Evolutionary conservation across 2,329 filamentous ascomycete genomes (phyloP).

Genomic region (Pyrenophora teres): DNA sequence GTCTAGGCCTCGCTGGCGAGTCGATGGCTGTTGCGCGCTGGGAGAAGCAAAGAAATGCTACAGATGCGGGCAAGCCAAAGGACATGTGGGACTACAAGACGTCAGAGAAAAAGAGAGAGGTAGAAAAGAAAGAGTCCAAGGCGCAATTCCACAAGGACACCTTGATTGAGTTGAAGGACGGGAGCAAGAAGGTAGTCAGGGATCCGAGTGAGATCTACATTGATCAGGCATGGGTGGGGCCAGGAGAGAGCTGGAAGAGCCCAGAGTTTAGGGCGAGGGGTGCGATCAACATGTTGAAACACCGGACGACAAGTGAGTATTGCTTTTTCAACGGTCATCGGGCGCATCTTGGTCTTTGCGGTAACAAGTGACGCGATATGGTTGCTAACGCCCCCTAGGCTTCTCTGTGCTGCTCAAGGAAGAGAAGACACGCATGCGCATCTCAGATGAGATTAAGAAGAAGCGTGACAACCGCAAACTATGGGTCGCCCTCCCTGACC

Average conservation of each 20-base stretch:
- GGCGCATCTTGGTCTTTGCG: too few species aligned
- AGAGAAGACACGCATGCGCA: slow-evolving; percentile 83
- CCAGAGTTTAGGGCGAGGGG: slow-evolving; percentile 79
- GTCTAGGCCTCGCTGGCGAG: slow-evolving; percentile 73
- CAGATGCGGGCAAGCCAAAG: slow-evolving; percentile 15
- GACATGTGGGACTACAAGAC: slow-evolving; percentile 19
- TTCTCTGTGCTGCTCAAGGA: slow-evolving; percentile 87
- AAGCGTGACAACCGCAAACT: slow-evolving; percentile 76
- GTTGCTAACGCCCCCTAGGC: slow-evolving; percentile 52
- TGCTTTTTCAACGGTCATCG: not conserved
- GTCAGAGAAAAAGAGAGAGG: slow-evolving; percentile 12
- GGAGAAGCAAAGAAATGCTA: slow-evolving; percentile 22
- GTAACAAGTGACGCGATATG: not conserved
- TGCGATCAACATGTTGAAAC: slow-evolving; percentile 67
- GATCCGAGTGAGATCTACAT: slow-evolving; percentile 87
- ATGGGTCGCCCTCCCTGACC: slow-evolving; percentile 87
- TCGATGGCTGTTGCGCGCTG: slow-evolving; percentile 26
- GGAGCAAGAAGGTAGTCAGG: slow-evolving; percentile 69
- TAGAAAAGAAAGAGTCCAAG: slow-evolving; percentile 9
- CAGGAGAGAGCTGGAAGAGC: slow-evolving; percentile 58
- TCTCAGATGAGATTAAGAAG: slow-evolving; percentile 75
- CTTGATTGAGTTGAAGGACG: slow-evolving; percentile 74
- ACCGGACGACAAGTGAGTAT: slow-evolving; percentile 73
- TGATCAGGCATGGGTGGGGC: slow-evolving; percentile 89
- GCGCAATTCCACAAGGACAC: slow-evolving; percentile 45